A percentile compares a stretch with the other conserved stretches of the same genome.
Conservation (phyloP, 1,284 basidiomycete genomes). For the Trametes pubescens region DNA sequence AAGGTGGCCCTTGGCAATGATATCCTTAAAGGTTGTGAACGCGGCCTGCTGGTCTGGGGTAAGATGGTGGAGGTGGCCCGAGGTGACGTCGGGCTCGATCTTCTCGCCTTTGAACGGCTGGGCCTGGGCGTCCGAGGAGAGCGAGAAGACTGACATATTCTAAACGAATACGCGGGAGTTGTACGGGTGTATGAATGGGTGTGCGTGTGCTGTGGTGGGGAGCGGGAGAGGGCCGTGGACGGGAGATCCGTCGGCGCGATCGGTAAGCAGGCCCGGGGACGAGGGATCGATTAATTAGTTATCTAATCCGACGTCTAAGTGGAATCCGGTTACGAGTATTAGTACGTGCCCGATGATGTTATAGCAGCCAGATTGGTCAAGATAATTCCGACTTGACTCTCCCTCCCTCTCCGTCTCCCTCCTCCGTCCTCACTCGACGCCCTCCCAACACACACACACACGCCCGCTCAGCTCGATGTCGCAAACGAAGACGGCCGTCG, state of each 20-base stretch:
- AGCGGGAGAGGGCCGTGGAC: background rate
- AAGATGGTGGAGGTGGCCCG: constrained; percentile 64
- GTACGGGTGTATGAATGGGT: background rate
- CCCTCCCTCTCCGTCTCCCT: constrained; percentile 2
- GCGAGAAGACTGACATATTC: constrained; percentile 27
- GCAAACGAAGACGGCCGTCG: constrained; percentile 26
- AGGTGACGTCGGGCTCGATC: constrained; percentile 45
- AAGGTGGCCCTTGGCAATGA: constrained; percentile 55
- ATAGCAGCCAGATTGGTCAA: constrained; percentile 12
- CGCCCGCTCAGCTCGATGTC: constrained; percentile 19
- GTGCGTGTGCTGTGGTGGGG: background rate
- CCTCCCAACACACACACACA: background rate
- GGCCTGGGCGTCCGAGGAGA: constrained; percentile 16
- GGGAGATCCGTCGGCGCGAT: background rate
- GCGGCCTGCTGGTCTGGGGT: constrained; percentile 55
- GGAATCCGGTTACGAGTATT: constrained; percentile 1
- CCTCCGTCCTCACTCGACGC: constrained; percentile 5
- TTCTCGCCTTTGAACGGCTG: constrained; percentile 27
- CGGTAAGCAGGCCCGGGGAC: background rate
- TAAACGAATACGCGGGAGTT: background rate
- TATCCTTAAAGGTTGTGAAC: constrained; percentile 60
- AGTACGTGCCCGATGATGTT: background rate
- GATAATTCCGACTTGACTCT: constrained; percentile 18
- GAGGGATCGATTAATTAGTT: constrained; percentile 9
- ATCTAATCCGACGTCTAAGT: constrained; percentile 6